phyloP scores from a whole-genome alignment of 352 stramenopile species.

The Phytophthora parvispora region DNA sequence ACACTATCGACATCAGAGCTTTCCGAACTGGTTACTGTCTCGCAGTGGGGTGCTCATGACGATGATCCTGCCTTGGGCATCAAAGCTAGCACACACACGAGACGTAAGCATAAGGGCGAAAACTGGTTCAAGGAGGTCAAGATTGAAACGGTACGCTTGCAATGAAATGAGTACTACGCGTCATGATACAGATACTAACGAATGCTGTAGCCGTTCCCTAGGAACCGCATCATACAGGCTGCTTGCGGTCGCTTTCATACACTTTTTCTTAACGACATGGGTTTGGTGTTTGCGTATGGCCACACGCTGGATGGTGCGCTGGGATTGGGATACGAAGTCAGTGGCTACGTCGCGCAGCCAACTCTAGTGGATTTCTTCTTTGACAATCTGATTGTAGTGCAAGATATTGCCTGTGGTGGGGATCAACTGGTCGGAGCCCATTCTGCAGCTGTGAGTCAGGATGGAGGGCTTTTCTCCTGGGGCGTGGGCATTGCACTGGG shows the following conservation, averaged over 20 bases:
- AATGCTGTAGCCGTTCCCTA: slow-evolving; percentile 70
- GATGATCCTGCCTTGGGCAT: slow-evolving; percentile 5
- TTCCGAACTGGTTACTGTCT: slow-evolving; percentile 22
- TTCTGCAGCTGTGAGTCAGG: slow-evolving; percentile 68
- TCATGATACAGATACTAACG: too few relatives aligned
- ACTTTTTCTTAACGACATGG: slow-evolving; percentile 72
- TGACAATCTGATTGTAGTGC: slow-evolving; percentile 49
- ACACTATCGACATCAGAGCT: not conserved
- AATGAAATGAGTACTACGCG: too few relatives aligned
- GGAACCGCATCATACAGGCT: slow-evolving; percentile 67
- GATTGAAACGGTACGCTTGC: slow-evolving; percentile 45
- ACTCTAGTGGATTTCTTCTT: slow-evolving; percentile 68
- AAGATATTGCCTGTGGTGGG: slow-evolving; percentile 59
- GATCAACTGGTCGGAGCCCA: slow-evolving; percentile 67
- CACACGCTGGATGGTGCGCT: slow-evolving; percentile 63
- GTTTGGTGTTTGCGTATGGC: slow-evolving; percentile 71
- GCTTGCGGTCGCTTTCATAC: slow-evolving; percentile 71
- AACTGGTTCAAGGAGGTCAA: slow-evolving; percentile 32
- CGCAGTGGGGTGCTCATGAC: slow-evolving; percentile 22
- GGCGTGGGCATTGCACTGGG: slow-evolving; percentile 67
- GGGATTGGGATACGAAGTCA: slow-evolving; percentile 36
- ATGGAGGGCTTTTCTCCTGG: slow-evolving; percentile 84
- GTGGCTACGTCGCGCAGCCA: slow-evolving; percentile 36
- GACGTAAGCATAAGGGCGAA: not conserved
- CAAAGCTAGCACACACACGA: not conserved